phyloP scores from a whole-genome alignment of 345 rosid genomes.

The Dipteronia dyeriana region DNA sequence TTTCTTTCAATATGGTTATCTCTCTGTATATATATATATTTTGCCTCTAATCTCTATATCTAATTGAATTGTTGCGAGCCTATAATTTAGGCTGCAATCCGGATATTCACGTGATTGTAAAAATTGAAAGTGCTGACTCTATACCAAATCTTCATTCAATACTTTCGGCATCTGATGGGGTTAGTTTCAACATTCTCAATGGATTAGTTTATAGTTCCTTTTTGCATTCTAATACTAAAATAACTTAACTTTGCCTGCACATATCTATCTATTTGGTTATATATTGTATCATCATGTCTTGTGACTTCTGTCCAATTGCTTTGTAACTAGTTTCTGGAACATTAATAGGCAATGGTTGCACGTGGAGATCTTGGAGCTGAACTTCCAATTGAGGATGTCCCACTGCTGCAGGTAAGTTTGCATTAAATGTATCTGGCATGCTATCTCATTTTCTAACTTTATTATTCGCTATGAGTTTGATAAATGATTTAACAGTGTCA shows the following conservation, averaged over 20 bases:
- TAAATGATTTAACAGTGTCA: not conserved
- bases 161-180: slow-evolving; percentile 94
- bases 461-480: not conserved
- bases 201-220: not conserved
- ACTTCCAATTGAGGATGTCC: slow-evolving; percentile 97
- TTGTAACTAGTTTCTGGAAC: slow-evolving; percentile 11
- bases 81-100: slow-evolving; percentile 68
- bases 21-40: not conserved
- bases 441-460: not conserved
- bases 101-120: slow-evolving; percentile 78
- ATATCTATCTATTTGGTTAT: not conserved
- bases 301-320: not conserved
- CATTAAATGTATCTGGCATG: not conserved
- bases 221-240: not conserved
- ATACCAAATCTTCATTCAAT: slow-evolving; percentile 90
- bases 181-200: slow-evolving; percentile 37
- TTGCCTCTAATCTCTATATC: not conserved
- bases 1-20: not conserved
- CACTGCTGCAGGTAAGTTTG: slow-evolving; percentile 78
- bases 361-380: slow-evolving; percentile 99
- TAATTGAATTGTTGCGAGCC: slow-evolving; percentile 26
- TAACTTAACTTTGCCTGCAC: not conserved
- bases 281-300: not conserved
- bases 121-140: slow-evolving; percentile 97
- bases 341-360: slow-evolving; percentile 92